phyloP scores from a whole-genome alignment of 2,329 filamentous ascomycete genomes.

The Knoxdaviesia proteae region DNA sequence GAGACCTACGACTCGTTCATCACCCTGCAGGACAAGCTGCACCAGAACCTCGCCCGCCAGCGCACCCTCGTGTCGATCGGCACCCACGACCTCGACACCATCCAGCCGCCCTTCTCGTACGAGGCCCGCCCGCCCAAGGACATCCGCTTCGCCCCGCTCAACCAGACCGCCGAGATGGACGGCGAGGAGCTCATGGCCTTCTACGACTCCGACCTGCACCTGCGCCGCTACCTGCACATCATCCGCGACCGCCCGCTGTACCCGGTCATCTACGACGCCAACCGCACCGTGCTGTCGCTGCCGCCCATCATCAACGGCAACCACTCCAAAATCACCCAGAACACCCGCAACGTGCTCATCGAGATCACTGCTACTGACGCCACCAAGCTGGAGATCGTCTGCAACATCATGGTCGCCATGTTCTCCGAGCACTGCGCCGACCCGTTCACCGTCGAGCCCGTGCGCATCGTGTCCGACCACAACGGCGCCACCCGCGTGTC shows the following conservation, averaged over 20 bases:
- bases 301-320: slow-evolving; percentile 96
- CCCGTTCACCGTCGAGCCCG: slow-evolving; percentile 79
- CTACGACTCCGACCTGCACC: slow-evolving; percentile 85
- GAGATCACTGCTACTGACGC: slow-evolving; percentile 91
- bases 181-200: slow-evolving; percentile 79
- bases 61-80: slow-evolving; percentile 90
- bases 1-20: slow-evolving; percentile 95
- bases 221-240: slow-evolving; percentile 80
- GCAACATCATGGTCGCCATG: slow-evolving; percentile 92
- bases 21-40: slow-evolving; percentile 87
- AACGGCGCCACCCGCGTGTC: slow-evolving; percentile 66
- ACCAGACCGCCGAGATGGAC: slow-evolving; percentile 77
- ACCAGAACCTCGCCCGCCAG: slow-evolving; percentile 86
- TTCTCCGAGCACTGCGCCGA: slow-evolving; percentile 83
- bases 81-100: slow-evolving; percentile 85
- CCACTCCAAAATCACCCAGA: slow-evolving; percentile 82
- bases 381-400: slow-evolving; percentile 90
- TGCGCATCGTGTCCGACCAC: slow-evolving; percentile 81
- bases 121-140: slow-evolving; percentile 81
- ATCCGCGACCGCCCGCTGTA: slow-evolving; percentile 87
- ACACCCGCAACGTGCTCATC: slow-evolving; percentile 89
- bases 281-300: slow-evolving; percentile 72
- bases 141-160: slow-evolving; percentile 77
- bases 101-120: slow-evolving; percentile 90
- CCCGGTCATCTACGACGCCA: slow-evolving; percentile 83